phyloP scores from a whole-genome alignment of 2,329 filamentous ascomycete genomes.

The Conoideocrella luteorostrata region DNA sequence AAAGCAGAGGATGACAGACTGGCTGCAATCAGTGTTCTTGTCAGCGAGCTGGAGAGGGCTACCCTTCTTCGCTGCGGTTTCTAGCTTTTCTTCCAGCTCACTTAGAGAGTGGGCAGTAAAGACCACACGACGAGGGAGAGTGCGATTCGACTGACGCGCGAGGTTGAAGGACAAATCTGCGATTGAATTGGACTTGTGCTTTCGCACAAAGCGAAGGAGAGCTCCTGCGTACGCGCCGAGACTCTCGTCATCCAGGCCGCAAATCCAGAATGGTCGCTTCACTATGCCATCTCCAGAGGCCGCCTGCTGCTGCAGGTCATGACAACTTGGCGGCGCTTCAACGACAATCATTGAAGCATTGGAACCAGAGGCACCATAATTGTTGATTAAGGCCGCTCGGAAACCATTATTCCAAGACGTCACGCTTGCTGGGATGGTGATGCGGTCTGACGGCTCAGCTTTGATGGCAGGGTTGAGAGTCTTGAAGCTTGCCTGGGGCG shows the following conservation, averaged over 20 bases:
- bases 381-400: slow-evolving; percentile 25
- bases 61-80: too few species aligned
- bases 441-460: slow-evolving; percentile 20
- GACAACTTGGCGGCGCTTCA: too few species aligned
- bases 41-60: slow-evolving; percentile 15
- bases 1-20: slow-evolving; percentile 28
- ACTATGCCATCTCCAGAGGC: too few species aligned
- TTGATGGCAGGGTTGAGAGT: slow-evolving; percentile 24
- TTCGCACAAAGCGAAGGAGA: too few species aligned
- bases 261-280: slow-evolving; percentile 6
- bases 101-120: too few species aligned
- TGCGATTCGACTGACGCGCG: too few species aligned
- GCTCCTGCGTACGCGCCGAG: background rate
- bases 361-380: slow-evolving; percentile 29
- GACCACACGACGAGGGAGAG: too few species aligned
- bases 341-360: slow-evolving; percentile 22
- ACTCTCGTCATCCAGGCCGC: slow-evolving; percentile 3
- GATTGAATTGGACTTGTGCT: too few species aligned
- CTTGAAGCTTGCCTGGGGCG: slow-evolving; percentile 26
- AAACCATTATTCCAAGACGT: slow-evolving; percentile 14
- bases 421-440: slow-evolving; percentile 27
- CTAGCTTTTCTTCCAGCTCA: slow-evolving; percentile 17
- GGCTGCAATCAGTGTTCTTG: background rate
- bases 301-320: too few species aligned
- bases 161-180: too few species aligned